Conservation (phyloP, 1,284 basidiomycete species). For the Puccinia horiana region DNA sequence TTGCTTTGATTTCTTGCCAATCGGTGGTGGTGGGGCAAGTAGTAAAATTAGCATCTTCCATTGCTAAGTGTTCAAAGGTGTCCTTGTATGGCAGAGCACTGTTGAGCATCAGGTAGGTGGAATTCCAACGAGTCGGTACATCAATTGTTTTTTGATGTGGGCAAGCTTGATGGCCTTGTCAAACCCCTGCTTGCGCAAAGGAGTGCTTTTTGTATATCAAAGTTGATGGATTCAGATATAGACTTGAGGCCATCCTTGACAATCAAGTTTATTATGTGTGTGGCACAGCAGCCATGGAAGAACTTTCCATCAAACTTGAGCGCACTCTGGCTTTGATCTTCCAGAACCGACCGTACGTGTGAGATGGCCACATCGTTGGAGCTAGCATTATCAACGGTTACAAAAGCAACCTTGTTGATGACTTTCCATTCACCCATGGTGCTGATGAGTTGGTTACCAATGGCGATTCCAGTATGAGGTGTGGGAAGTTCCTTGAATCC, state of each 20-base stretch:
- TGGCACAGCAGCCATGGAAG: neutral
- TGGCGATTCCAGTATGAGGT: neutral
- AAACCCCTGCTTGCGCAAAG: neutral
- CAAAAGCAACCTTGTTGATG: neutral
- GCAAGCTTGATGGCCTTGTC: neutral
- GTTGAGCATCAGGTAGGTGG: neutral
- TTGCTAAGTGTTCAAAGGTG: neutral
- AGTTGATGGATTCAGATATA: neutral
- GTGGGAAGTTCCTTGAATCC: neutral
- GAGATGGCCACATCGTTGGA: neutral
- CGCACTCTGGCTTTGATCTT: neutral
- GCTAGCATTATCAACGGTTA: neutral
- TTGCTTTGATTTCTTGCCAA: too few species aligned
- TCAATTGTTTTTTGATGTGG: neutral
- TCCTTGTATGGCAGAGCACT: neutral
- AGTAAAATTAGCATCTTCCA: neutral
- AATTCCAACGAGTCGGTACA: constrained; percentile 4
- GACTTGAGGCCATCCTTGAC: neutral
- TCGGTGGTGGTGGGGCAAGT: neutral
- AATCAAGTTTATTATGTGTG: neutral
- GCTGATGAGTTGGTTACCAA: neutral
- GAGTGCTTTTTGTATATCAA: neutral
- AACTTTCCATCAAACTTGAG: neutral
- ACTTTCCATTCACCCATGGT: neutral
- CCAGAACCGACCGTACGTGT: neutral